Conservation (phyloP, 192 early-diverging fungal genomes). For the Thamnidium elegans region DNA sequence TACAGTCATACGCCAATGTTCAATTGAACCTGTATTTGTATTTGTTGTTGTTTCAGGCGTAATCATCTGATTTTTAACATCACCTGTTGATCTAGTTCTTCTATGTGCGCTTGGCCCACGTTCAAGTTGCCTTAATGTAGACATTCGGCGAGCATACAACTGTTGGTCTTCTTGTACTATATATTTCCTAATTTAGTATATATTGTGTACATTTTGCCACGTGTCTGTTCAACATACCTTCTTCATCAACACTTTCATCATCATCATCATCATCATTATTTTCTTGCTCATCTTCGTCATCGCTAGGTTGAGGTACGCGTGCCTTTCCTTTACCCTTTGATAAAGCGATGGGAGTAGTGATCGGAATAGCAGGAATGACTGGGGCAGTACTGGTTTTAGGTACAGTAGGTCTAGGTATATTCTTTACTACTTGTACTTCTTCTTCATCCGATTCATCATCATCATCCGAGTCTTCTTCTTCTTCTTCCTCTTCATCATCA, state of each 20-base stretch:
- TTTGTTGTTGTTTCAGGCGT: neutral
- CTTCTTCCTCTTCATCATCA: conserved; percentile 29
- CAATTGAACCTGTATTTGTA: conserved; percentile 2
- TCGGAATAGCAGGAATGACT: neutral
- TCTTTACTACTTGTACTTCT: neutral
- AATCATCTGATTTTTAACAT: conserved; percentile 9
- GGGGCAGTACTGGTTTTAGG: too few relatives aligned
- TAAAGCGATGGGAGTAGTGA: neutral
- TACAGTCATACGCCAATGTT: conserved; percentile 16
- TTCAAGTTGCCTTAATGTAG: conserved; percentile 26
- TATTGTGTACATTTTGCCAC: too few relatives aligned
- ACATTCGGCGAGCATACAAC: conserved; percentile 18
- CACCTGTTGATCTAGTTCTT: conserved; percentile 23
- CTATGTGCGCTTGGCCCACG: conserved; percentile 10
- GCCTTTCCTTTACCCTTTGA: conserved; percentile 2
- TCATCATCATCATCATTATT: conserved; percentile 17
- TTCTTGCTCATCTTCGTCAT: conserved; percentile 25
- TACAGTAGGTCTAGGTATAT: neutral
- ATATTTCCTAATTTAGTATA: too few relatives aligned
- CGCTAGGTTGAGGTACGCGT: conserved; percentile 15
- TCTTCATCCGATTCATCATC: conserved; percentile 15
- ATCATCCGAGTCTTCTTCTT: conserved; percentile 8
- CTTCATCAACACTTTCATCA: conserved; percentile 6
- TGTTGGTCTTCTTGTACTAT: conserved; percentile 2
- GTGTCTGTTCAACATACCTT: neutral